Evolutionary conservation across 768 basidiomycete genomes (phyloP), one percentile per base, ranked within the genome.

Genomic region (Phanerochaete carnosa): DNA sequence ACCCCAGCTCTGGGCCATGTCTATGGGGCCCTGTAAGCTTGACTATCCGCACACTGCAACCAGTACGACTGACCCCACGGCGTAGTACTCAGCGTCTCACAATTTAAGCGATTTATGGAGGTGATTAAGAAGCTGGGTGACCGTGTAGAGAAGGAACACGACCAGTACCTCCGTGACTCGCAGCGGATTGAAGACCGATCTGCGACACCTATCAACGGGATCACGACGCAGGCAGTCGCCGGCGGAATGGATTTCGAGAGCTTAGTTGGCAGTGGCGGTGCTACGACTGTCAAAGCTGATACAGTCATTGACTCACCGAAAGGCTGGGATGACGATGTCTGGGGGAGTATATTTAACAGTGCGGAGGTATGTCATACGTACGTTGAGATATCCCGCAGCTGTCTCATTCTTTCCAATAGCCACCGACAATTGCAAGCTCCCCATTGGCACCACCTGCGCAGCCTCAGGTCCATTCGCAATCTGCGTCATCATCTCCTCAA

Each of bases 21-120:
- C 92, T 2, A 96, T 98, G 78, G 95, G 94, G 26, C 95, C 95
- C 57, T 71, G 93, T 94, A 69, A 68, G 90, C 81, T 12, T 25
- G 9, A 45, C 29, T 43, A n/a, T 23, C 19, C 23, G 39, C 19
- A 19, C 19, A 43, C 39, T 19, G 39, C 11, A 29, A 62, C 35
- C n/a, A 25, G 22, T 25, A 19, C 6, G 8, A 29, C 47, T 49
- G 47, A 49, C 5, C 5, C n/a, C 39, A 4, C 19, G 45, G 57
- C 45, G 30, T 63, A 91, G 90, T 93, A 35, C 69, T 93, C n/a
- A 93, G 82, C 65, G 78, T 93, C 15, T 82, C 85, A 30, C 97
- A 99, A 74, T 99, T 98, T 71, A 85, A 89, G 64, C 85, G 90
- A 6, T 98, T 98, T 74, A 98, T 98, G 94, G 73, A 74, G 9